Evolutionary conservation across 257 asterid species (phyloP), one percentile per base, ranked within the genome.

Genomic region (Verbascum thapsus): DNA sequence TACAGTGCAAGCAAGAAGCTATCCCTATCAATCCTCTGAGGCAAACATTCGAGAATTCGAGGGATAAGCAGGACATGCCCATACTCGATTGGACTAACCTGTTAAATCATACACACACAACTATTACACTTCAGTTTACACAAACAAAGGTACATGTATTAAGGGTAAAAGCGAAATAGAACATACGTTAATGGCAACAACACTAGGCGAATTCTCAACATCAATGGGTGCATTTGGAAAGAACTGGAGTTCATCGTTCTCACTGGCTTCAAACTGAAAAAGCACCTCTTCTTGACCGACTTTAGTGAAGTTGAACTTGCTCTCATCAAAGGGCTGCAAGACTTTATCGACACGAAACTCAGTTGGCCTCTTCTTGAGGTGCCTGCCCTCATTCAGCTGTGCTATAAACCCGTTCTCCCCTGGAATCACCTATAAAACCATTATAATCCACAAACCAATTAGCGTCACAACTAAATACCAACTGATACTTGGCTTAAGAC

Each of bases 21-120:
- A 42, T 85, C 92, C 0, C 63, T 84, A 44, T 88, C 98, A 23
- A 91, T 86, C 81, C 83, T 85, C 80, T 91, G 95, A 20, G 96
- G 95, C 80, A 91, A 75, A 82, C 78, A 62, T 55, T 91, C 91
- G 3, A 88, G 81, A 37, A 91, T 78, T 22, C 80, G 83, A 62
- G 98, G 98, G 59, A 90, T 85, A 13, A 90, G 78, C 77, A 90
- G 90, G 52, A 90, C 96, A 30, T 90, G 98, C n/a, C 98, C 98
- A 23, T 90, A 87, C 51, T 90, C 98, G 51, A 90, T 90, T 15
- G 98, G 96, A 71, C 98, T 90, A 51, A 90, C 96, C 98, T 90
- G 95, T 73, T 50, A 61, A 61, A 63, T 51, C 22, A 48, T 18
- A 8, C 22, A 57, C 37, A 56, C 66, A 26, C 32, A 26, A 26